Conservation (phyloP, 2,329 filamentous ascomycete genomes). For the Aspergillus versicolor region DNA sequence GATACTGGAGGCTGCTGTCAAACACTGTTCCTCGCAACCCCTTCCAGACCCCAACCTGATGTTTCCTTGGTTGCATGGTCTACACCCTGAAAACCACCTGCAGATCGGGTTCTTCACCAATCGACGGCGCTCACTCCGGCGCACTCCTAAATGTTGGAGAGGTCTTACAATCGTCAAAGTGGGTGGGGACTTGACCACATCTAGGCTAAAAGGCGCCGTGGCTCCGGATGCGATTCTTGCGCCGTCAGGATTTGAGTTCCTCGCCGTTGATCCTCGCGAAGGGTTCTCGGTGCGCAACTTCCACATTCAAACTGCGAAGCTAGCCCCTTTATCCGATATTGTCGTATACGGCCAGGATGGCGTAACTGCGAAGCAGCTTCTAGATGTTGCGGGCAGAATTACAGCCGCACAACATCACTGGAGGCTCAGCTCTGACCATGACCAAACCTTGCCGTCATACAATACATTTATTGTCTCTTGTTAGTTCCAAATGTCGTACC, state of each 20-base stretch:
- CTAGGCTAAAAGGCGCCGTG: conserved; percentile 84
- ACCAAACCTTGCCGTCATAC: conserved; percentile 62
- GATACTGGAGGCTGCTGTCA: conserved; percentile 69
- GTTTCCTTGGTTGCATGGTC: conserved; percentile 94
- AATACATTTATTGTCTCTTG: conserved; percentile 78
- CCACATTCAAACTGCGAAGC: conserved; percentile 89
- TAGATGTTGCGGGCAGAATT: conserved; percentile 64
- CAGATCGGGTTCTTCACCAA: conserved; percentile 88
- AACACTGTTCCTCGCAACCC: conserved; percentile 74
- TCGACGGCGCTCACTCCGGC: conserved; percentile 68
- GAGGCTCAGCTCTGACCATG: conserved; percentile 63
- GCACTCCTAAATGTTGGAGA: conserved; percentile 73
- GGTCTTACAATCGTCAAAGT: conserved; percentile 85
- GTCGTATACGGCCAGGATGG: conserved; percentile 82
- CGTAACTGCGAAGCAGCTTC: conserved; percentile 60
- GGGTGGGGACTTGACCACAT: conserved; percentile 70
- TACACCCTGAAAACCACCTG: conserved; percentile 84
- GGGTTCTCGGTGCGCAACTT: conserved; percentile 97
- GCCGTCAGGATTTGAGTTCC: conserved; percentile 60
- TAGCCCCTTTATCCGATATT: conserved; percentile 85
- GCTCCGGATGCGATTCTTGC: conserved; percentile 76
- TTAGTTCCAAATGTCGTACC: conserved; percentile 29
- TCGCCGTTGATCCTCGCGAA: conserved; percentile 80
- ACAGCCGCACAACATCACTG: conserved; percentile 75
- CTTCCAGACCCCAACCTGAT: conserved; percentile 81